A percentile compares a stretch with the other conserved stretches of the same genome.
phyloP scores from a whole-genome alignment of 495 filamentous ascomycete genomes.

The Xylaria grammica region DNA sequence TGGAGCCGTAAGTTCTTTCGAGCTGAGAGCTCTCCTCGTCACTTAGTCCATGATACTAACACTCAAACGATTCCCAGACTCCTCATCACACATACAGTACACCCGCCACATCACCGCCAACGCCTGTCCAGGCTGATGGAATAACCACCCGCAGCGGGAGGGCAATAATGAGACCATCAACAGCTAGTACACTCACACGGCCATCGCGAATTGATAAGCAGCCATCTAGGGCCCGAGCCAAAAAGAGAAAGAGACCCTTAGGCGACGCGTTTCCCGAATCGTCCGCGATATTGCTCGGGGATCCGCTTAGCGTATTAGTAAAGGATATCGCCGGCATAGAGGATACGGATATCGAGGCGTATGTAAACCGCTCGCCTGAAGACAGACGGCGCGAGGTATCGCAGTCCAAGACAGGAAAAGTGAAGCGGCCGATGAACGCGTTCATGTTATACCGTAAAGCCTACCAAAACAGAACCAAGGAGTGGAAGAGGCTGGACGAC shows the following conservation, averaged over 20 bases:
- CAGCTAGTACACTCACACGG: conserved; percentile 25
- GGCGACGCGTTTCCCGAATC: conserved; percentile 26
- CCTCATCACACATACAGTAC: conserved; percentile 52
- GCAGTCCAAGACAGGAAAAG: conserved; percentile 72
- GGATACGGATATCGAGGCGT: conserved; percentile 76
- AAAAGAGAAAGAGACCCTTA: conserved; percentile 56
- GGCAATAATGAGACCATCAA: conserved; percentile 33
- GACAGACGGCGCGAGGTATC: conserved; percentile 69
- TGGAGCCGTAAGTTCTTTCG: conserved; percentile 32
- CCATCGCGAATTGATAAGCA: conserved; percentile 42
- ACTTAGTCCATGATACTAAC: conserved; percentile 22
- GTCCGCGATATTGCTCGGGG: conserved; percentile 60
- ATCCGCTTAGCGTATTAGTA: conserved; percentile 80
- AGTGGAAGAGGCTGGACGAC: conserved; percentile 62
- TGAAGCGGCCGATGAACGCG: conserved; percentile 95
- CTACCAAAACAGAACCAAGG: conserved; percentile 84
- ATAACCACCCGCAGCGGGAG: conserved; percentile 56
- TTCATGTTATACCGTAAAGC: conserved; percentile 99
- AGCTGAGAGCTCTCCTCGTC: neutral
- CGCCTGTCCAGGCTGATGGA: conserved; percentile 45
- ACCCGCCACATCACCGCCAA: conserved; percentile 57
- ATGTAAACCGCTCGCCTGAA: conserved; percentile 74
- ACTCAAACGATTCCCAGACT: conserved; percentile 19
- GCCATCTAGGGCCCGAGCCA: conserved; percentile 42
- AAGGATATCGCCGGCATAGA: conserved; percentile 64